Percentiles rank a stretch among this genome's conserved stretches.
Conservation (phyloP, 176 grass and related monocot genomes). For the Poa annua region DNA sequence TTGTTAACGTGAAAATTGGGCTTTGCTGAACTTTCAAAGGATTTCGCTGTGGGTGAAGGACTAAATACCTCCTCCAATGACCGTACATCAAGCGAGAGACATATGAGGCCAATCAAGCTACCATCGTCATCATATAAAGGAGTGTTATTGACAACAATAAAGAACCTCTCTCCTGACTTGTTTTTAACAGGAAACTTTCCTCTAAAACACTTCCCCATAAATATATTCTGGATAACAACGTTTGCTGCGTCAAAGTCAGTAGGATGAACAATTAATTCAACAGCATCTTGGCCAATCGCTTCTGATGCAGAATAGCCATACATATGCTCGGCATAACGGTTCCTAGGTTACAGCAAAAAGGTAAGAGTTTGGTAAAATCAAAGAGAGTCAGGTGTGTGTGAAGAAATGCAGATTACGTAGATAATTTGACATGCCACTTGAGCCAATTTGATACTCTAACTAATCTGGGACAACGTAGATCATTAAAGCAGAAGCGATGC, state of each 20-base stretch:
- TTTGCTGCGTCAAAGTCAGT: slow-evolving; percentile 56
- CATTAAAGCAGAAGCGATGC: not conserved
- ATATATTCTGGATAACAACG: slow-evolving; percentile 61
- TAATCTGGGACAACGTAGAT: not conserved
- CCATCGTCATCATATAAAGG: slow-evolving; percentile 91
- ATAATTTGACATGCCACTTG: not conserved
- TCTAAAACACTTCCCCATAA: slow-evolving; percentile 80
- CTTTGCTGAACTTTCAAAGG: slow-evolving; percentile 26
- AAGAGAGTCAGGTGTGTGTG: slow-evolving; percentile 4
- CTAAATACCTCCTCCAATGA: slow-evolving; percentile 54
- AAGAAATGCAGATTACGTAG: not conserved
- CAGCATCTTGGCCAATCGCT: slow-evolving; percentile 68
- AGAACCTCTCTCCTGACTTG: slow-evolving; percentile 72
- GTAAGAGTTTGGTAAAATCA: slow-evolving; percentile 26
- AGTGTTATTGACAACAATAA: slow-evolving; percentile 66
- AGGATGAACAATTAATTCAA: slow-evolving; percentile 71
- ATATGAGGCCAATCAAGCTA: slow-evolving; percentile 81
- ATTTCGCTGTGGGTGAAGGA: slow-evolving; percentile 33
- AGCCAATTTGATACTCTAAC: not conserved
- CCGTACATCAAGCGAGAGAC: slow-evolving; percentile 65
- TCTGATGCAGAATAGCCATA: slow-evolving; percentile 84
- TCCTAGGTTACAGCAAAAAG: slow-evolving; percentile 53
- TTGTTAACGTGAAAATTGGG: slow-evolving; percentile 38
- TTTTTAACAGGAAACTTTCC: slow-evolving; percentile 84
- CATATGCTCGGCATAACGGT: slow-evolving; percentile 72